phyloP scores from a whole-genome alignment of 768 basidiomycete species.

The Pleurotus ostreatus region DNA sequence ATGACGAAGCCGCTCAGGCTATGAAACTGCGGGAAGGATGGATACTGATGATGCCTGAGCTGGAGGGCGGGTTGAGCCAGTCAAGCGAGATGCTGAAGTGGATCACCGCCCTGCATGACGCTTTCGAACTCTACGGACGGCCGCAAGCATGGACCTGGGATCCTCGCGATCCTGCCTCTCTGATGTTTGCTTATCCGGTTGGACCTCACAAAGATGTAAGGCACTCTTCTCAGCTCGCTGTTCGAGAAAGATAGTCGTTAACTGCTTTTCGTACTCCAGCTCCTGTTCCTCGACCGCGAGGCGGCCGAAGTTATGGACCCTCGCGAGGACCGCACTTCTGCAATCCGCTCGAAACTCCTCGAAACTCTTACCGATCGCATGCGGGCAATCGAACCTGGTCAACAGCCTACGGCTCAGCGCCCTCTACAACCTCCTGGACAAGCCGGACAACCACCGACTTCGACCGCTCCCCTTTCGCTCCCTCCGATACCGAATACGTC shows the following conservation, averaged over 20 bases:
- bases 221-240: conserved; percentile 10
- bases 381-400: conserved; percentile 30
- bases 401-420: conserved; percentile 10
- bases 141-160: conserved; percentile 88
- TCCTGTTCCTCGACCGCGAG: conserved; percentile 86
- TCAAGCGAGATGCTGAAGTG: conserved; percentile 87
- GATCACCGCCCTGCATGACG: conserved; percentile 83
- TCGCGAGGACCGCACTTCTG: conserved; percentile 72
- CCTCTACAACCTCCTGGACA: conserved; percentile 26
- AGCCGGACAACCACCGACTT: conserved; percentile 15
- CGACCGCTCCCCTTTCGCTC: conserved; percentile 28
- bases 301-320: conserved; percentile 74
- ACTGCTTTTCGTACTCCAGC: conserved; percentile 33
- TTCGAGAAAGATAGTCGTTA: conserved; percentile 8
- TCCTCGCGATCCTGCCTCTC: conserved; percentile 69
- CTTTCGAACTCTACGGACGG: conserved; percentile 86
- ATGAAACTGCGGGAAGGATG: conserved; percentile 79
- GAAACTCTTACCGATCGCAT: conserved; percentile 63
- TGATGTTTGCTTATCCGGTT: conserved; percentile 95
- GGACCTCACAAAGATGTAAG: conserved; percentile 80
- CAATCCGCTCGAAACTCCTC: conserved; percentile 58
- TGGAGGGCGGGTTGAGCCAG: conserved; percentile 56
- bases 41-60: conserved; percentile 88
- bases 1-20: conserved; percentile 61
- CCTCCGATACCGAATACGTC: conserved; percentile 26